Evolutionary conservation across 352 stramenopile genomes (phyloP), one percentile per base, ranked within the genome.

Genomic region (Phytophthora vignae): DNA sequence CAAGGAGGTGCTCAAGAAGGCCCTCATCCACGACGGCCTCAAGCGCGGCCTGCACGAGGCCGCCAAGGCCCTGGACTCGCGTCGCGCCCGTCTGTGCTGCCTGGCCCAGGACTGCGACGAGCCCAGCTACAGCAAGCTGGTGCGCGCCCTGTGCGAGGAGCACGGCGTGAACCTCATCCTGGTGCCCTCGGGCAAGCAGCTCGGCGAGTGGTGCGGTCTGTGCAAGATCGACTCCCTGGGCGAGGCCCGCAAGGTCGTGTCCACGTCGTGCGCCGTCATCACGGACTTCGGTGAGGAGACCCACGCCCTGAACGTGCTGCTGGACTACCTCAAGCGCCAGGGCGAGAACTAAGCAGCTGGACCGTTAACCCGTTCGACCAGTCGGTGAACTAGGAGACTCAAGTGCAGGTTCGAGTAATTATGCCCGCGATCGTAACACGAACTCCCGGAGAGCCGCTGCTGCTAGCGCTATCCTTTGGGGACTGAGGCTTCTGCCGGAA

Each of bases 241-340:
- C 57, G 93, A 98, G 78, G 94, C 98, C 63, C 98, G 97, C 82
- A 99, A 99, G 95, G 98, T 99, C 60, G 98, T 99, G 33, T 98
- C 96, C 57, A 99, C 96, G 60, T 99, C 96, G 64, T 99, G 95
- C 82, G 96, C 96, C 67, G 98, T 99, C 72, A 98, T 99, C 78
- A 99, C 98, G 55, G 98, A 99, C 84, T 99, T 99, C 76, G 98
- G 98, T 84, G 98, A 99, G 90, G 98, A 99, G 81, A 98, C 95
- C 48, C 93, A 98, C 82, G 98, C 97, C 55, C 90, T 99, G 59
- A 98, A 98, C 73, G 94, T 99, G 59, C 93, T 99, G 52, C 89
- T 99, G 67, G 96, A 99, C 80, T 99, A 99, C 91, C 93, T 99
- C 71, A 98, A 99, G 92, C 99, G 88, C 74, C 90, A 95, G 81